Conservation (phyloP, 1,284 basidiomycete species). For the Hemileia vastatrix region DNA sequence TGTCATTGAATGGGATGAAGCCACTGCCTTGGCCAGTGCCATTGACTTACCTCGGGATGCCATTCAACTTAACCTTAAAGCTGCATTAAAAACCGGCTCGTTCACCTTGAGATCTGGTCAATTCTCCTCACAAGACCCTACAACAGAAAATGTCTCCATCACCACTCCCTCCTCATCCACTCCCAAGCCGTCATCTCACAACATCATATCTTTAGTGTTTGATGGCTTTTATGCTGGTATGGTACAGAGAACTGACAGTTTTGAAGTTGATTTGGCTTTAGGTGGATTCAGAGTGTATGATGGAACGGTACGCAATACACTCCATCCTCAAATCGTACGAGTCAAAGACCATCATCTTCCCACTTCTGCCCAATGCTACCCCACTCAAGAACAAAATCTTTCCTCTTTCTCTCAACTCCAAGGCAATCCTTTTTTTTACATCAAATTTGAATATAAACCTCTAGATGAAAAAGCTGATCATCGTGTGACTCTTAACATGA, state of each 20-base stretch:
- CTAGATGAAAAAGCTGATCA: constrained; percentile 87
- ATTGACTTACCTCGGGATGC: constrained; percentile 67
- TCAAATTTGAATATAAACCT: constrained; percentile 88
- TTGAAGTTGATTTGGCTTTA: constrained; percentile 71
- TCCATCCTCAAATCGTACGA: constrained; percentile 85
- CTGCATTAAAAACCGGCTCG: constrained; percentile 74
- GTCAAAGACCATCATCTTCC: constrained; percentile 58
- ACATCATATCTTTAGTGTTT: constrained; percentile 81
- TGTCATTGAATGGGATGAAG: constrained; percentile 80
- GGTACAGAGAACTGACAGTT: constrained; percentile 75
- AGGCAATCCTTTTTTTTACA: constrained; percentile 67
- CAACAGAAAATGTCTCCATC: too few relatives aligned
- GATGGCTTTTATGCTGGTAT: constrained; percentile 78
- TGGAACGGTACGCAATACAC: constrained; percentile 68
- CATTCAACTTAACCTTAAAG: constrained; percentile 64
- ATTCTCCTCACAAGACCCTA: constrained; percentile 55
- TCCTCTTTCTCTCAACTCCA: not conserved
- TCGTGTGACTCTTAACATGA: constrained; percentile 78
- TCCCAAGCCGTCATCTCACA: constrained; percentile 38
- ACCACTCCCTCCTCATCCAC: not conserved
- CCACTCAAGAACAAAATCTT: constrained; percentile 26
- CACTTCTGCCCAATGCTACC: constrained; percentile 24
- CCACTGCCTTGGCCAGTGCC: constrained; percentile 56
- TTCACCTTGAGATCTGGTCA: constrained; percentile 59
- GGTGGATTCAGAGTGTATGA: constrained; percentile 86